A percentile compares a stretch with the other conserved stretches of the same genome.
phyloP scores from a whole-genome alignment of 306 rosid species.

The Lotus japonicus region DNA sequence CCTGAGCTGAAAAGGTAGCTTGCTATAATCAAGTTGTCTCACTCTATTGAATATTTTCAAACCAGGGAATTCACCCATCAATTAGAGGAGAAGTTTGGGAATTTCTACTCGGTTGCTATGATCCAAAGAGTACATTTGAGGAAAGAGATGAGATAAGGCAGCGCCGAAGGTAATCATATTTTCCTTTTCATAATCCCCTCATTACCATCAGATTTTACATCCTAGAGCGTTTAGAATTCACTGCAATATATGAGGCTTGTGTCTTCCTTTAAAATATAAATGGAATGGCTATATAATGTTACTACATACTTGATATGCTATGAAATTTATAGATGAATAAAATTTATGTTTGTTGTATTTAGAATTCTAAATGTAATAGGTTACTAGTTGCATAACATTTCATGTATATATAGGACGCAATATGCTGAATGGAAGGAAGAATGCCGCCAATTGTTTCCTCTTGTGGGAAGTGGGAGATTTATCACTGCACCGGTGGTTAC shows the following conservation, averaged over 20 bases:
- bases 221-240: neutral
- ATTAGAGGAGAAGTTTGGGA: conserved; percentile 99
- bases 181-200: neutral
- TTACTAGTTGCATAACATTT: neutral
- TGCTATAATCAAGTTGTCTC: neutral
- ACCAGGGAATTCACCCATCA: conserved; percentile 90
- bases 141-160: conserved; percentile 71
- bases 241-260: neutral
- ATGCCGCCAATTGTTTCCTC: conserved; percentile 73
- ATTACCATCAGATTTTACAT: neutral
- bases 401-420: conserved; percentile 34
- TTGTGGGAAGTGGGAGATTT: conserved; percentile 87
- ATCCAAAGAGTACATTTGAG: conserved; percentile 64
- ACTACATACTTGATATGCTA: too few species aligned
- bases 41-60: neutral
- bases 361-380: neutral
- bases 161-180: conserved; percentile 58
- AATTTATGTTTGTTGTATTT: neutral
- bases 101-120: conserved; percentile 91
- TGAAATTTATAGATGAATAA: too few species aligned
- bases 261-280: neutral
- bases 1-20: neutral
- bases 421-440: conserved; percentile 80
- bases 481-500: conserved; percentile 83
- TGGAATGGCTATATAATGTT: neutral